A percentile compares a stretch with the other conserved stretches of the same genome.
Conservation (phyloP, 495 filamentous ascomycete genomes). For the Diplogelasinospora grovesii region DNA sequence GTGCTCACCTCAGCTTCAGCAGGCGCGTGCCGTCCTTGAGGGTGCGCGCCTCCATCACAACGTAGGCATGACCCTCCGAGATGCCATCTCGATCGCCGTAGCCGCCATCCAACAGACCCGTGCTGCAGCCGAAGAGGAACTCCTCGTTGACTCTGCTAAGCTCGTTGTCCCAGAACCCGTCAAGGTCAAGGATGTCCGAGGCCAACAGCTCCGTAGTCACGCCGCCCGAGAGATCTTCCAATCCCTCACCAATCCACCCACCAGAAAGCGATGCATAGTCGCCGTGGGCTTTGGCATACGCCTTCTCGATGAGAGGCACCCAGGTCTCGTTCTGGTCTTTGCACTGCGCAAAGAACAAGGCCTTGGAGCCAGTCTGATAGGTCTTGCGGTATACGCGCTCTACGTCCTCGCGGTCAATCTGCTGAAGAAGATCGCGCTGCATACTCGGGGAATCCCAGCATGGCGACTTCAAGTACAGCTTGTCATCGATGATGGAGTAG, state of each 20-base stretch:
- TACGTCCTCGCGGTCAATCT: slow-evolving; percentile 55
- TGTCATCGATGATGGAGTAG: slow-evolving; percentile 79
- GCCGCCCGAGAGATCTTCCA: slow-evolving; percentile 91
- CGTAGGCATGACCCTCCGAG: slow-evolving; percentile 77
- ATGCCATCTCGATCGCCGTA: slow-evolving; percentile 68
- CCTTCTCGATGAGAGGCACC: slow-evolving; percentile 89
- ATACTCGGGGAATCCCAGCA: slow-evolving; percentile 64
- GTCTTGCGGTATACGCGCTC: slow-evolving; percentile 75
- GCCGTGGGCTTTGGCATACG: slow-evolving; percentile 92
- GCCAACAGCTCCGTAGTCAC: slow-evolving; percentile 81
- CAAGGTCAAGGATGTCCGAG: slow-evolving; percentile 80
- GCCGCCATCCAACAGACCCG: slow-evolving; percentile 58
- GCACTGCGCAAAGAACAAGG: slow-evolving; percentile 84
- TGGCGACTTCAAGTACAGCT: slow-evolving; percentile 72
- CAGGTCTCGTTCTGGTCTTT: slow-evolving; percentile 87
- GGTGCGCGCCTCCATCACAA: slow-evolving; percentile 70
- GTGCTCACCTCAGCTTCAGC: slow-evolving; percentile 40
- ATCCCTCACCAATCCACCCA: slow-evolving; percentile 80
- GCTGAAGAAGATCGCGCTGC: slow-evolving; percentile 45
- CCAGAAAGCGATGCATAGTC: slow-evolving; percentile 74
- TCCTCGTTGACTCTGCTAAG: slow-evolving; percentile 80
- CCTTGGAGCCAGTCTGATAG: slow-evolving; percentile 73
- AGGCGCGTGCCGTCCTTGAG: slow-evolving; percentile 41
- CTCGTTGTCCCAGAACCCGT: slow-evolving; percentile 86
- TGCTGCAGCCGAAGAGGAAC: slow-evolving; percentile 82